phyloP scores from a whole-genome alignment of 73 alveolate genomes.

The Symbiodinium natans region DNA sequence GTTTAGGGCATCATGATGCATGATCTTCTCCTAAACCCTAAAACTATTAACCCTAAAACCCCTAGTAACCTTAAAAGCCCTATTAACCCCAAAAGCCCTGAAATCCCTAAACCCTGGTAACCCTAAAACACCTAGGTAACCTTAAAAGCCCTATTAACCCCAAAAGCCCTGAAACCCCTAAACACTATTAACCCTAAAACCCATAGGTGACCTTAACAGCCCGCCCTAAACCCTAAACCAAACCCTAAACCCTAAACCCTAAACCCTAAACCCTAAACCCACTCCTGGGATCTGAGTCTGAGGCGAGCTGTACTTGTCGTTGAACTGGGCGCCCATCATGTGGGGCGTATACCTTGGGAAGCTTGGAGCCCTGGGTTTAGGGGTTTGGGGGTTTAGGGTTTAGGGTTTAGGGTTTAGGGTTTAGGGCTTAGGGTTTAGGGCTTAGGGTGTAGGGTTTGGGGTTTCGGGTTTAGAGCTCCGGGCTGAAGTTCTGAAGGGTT shows the following conservation, averaged over 20 bases:
- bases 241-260: not conserved
- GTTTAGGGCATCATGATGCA: not conserved
- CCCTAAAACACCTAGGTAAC: no score
- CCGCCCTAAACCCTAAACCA: not conserved
- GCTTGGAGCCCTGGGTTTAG: no score
- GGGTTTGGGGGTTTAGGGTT: no score
- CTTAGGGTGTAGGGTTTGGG: not conserved
- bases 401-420: not conserved
- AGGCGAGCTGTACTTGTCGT: conserved; percentile 88
- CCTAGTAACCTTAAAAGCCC: no score
- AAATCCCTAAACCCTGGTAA: no score
- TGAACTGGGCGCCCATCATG: conserved; percentile 82
- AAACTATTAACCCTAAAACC: no score
- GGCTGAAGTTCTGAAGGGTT: not conserved
- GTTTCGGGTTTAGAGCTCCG: not conserved
- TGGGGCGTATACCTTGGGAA: conserved; percentile 66
- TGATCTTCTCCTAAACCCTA: no score
- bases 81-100: no score
- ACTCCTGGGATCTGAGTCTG: not conserved
- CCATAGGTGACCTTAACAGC: no score
- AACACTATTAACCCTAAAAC: not conserved
- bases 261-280: not conserved
- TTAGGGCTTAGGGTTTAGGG: not conserved
- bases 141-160: no score
- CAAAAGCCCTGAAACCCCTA: no score